A percentile compares a stretch with the other conserved stretches of the same genome.
phyloP scores from a whole-genome alignment of 2,329 filamentous ascomycete genomes.

The Pseudogymnoascus sp. region DNA sequence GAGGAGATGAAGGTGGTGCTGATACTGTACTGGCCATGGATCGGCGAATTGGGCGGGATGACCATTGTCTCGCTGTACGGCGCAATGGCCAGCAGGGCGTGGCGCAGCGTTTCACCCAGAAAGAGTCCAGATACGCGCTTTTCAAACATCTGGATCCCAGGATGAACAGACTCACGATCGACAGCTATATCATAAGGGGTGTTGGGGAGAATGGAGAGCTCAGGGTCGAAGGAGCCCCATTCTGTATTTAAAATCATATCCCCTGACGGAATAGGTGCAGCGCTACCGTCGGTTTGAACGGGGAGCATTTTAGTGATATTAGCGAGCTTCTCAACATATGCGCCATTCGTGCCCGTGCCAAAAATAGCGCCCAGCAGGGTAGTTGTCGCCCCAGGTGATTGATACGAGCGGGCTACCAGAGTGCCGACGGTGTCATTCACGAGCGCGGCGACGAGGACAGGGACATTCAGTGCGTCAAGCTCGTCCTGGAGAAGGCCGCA shows the following conservation, averaged over 20 bases:
- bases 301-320: constrained; percentile 71
- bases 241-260: constrained; percentile 98
- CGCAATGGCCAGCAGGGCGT: constrained; percentile 61
- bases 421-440: constrained; percentile 98
- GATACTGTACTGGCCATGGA: constrained; percentile 80
- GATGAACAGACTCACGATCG: constrained; percentile 77
- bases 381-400: constrained; percentile 76
- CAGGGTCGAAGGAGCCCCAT: constrained; percentile 98
- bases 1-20: constrained; percentile 88
- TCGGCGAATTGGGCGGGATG: constrained; percentile 56
- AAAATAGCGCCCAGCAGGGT: constrained; percentile 96
- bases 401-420: constrained; percentile 95
- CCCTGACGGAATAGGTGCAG: constrained; percentile 73
- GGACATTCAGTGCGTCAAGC: constrained; percentile 78
- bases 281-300: constrained; percentile 50
- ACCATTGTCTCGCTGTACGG: constrained; percentile 75
- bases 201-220: constrained; percentile 77
- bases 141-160: constrained; percentile 97
- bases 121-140: constrained; percentile 99
- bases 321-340: constrained; percentile 86
- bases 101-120: constrained; percentile 83
- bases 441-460: constrained; percentile 88
- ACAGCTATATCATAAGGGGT: constrained; percentile 76
- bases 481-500: constrained; percentile 83
- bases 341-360: constrained; percentile 93